Evolutionary conservation across 768 basidiomycete genomes (phyloP).

Genomic region (Scleroderma citrinum): DNA sequence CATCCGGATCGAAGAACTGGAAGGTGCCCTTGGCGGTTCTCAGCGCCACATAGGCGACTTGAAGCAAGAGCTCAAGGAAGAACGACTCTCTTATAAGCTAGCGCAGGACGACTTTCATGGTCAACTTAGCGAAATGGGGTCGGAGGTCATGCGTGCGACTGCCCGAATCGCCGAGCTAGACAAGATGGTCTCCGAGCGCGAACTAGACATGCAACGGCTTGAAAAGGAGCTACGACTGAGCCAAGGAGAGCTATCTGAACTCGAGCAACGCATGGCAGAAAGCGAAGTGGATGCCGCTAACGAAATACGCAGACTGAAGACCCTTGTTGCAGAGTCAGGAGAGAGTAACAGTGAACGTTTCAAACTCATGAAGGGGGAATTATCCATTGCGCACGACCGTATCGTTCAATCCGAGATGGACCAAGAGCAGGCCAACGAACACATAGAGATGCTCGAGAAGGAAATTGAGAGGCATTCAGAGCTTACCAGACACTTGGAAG

Average conservation of each 20-base stretch:
- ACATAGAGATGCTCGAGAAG: conserved; percentile 45
- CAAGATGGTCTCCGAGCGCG: conserved; percentile 39
- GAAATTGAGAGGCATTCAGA: conserved; percentile 49
- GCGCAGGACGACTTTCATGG: conserved; percentile 35
- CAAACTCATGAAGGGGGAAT: conserved; percentile 51
- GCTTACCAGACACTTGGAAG: conserved; percentile 62
- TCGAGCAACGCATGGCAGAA: conserved; percentile 20
- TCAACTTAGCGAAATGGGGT: conserved; percentile 26
- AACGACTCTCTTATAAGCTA: conserved; percentile 37
- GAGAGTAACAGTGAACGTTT: conserved; percentile 47
- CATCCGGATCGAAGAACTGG: conserved; percentile 52
- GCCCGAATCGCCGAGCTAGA: conserved; percentile 39
- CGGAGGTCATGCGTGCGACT: conserved; percentile 26
- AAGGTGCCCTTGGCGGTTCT: conserved; percentile 51
- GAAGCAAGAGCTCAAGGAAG: conserved; percentile 52
- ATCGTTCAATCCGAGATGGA: conserved; percentile 38
- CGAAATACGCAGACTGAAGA: conserved; percentile 38
- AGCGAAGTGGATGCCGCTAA: conserved; percentile 21
- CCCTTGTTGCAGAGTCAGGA: conserved; percentile 54
- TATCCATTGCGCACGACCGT: conserved; percentile 41
- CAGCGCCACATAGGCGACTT: conserved; percentile 49
- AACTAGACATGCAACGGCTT: conserved; percentile 20
- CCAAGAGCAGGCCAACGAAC: conserved; percentile 44
- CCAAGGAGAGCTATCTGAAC: conserved; percentile 17
- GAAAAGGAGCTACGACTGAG: conserved; percentile 42